These are phyloP conservation scores for Rhododendron ovatum DNA, from an alignment of 148 eudicot species.

Conservation along the genomic window DNA sequence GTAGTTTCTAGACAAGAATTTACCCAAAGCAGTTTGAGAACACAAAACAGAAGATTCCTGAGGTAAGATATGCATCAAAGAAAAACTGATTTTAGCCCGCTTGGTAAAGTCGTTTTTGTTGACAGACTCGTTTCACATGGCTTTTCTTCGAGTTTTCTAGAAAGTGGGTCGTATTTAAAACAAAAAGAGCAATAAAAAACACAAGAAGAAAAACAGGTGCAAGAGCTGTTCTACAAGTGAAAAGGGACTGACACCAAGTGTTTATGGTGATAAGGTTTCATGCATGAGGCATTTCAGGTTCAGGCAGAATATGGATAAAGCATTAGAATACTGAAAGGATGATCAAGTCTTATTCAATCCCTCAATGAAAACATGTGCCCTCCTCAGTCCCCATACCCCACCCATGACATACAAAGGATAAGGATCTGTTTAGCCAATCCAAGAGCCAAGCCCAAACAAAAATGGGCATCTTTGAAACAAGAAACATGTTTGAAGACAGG, in stretches of 20 bases:
- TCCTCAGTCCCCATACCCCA: conserved; percentile 20
- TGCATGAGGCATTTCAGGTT: conserved; percentile 4
- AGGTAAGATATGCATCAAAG: background rate
- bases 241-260: conserved; percentile 8
- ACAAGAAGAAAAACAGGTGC: background rate
- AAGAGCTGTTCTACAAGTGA: background rate
- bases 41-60: background rate
- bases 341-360: background rate
- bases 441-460: conserved; percentile 16
- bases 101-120: background rate
- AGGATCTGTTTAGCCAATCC: conserved; percentile 12
- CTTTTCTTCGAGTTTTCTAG: background rate
- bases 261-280: conserved; percentile 7
- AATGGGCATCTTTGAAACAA: conserved; percentile 10
- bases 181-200: background rate
- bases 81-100: background rate
- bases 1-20: background rate
- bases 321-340: conserved; percentile 13
- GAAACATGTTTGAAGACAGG: conserved; percentile 22
- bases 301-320: conserved; percentile 14
- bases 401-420: conserved; percentile 14
- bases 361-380: conserved; percentile 5
- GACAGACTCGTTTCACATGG: background rate
- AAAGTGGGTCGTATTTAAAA: background rate
- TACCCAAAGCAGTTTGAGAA: background rate